Conservation (phyloP, 305 asterid species). For the Salvia sclarea region DNA sequence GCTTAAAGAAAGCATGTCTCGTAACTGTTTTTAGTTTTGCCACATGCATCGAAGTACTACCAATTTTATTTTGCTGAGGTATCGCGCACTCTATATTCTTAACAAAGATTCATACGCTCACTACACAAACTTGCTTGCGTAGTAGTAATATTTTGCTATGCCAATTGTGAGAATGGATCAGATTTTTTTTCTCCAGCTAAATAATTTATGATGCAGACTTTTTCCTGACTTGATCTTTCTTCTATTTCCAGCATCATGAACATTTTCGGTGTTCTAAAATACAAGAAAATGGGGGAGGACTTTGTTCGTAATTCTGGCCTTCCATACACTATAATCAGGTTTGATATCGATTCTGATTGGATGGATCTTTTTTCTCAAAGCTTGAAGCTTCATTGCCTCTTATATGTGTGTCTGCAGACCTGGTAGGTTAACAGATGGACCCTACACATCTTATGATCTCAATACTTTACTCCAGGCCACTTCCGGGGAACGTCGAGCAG, state of each 20-base stretch:
- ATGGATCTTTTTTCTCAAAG: neutral
- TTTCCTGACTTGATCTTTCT: slow-evolving; percentile 22
- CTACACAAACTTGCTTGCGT: slow-evolving; percentile 8
- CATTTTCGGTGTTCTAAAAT: slow-evolving; percentile 92
- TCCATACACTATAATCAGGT: slow-evolving; percentile 94
- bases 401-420: slow-evolving; percentile 56
- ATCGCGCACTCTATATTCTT: neutral
- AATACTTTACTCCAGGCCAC: slow-evolving; percentile 93
- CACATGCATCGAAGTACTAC: neutral
- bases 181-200: neutral
- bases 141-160: neutral
- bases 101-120: slow-evolving; percentile 3
- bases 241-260: slow-evolving; percentile 68
- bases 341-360: neutral
- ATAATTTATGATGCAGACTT: neutral
- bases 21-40: neutral
- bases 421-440: slow-evolving; percentile 96
- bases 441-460: slow-evolving; percentile 93
- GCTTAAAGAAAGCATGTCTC: neutral
- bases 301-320: slow-evolving; percentile 82
- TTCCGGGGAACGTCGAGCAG: slow-evolving; percentile 96
- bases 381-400: too few relatives aligned
- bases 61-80: neutral
- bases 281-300: slow-evolving; percentile 99
- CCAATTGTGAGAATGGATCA: neutral